Evolutionary conservation across 768 basidiomycete genomes (phyloP), one percentile per base, ranked within the genome.

Genomic region (Neoboletus subvelutipes): DNA sequence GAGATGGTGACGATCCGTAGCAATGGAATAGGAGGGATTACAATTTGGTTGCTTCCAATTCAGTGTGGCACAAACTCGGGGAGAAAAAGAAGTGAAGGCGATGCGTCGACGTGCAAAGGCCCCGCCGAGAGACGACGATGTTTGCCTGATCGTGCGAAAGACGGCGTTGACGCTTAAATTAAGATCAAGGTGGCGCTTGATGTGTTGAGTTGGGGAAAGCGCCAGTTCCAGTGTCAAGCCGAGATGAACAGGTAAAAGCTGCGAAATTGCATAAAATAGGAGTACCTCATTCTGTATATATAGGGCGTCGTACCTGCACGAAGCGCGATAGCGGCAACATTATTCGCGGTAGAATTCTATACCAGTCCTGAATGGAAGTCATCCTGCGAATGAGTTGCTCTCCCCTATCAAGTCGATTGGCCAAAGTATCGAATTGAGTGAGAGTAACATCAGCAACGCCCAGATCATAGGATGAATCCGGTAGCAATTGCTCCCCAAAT

Each of bases 11-110:
- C 58, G 58, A 65, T 63, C 62, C 63, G 65, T 58, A 67, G 45
- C 4, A 61, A 56, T 62, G 40, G 45, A 61, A 56, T 41, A 61
- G 53, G 56, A 37, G 48, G 41, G 26, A 37, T 73, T 75, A 93
- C 96, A 98, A 72, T 98, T 98, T 13, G 96, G 96, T 73, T 99
- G 96, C 73, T 99, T 99, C 97, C 96, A 98, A 67, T 99, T 98
- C 54, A 98, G 73, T 17, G 91, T 87, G 9, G 91, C 85, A 72
- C 94, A 96, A 0, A 94, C 83, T 68, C 91, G 87, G 10, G 95
- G 92, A 47, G 89, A 88, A 71, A 91, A 98, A 7, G 94, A 96
- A 39, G 88, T 87, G 69, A 99, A 94, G n/a, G 93, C 84, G 58
- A 98, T 84, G 63, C 88, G 88, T 49, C 94, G 80, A 54, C 89